These are phyloP conservation scores for Sarocladium brachiariae DNA, from an alignment of 2,329 filamentous ascomycete genomes.

Conservation along the genomic window DNA sequence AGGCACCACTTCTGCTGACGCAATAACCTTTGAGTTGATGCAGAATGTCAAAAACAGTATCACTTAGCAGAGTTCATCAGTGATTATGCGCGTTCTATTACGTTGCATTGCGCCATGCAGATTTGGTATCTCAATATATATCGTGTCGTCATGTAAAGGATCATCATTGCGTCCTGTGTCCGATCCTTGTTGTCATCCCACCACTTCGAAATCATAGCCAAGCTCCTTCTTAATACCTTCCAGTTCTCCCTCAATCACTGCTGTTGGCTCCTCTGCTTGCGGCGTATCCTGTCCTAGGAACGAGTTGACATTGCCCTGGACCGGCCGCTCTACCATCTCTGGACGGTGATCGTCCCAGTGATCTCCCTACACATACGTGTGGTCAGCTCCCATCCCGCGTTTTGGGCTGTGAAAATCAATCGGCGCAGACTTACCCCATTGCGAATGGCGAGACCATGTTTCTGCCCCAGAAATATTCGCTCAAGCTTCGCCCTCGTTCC, in stretches of 20 bases:
- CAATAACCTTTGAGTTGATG: too few relatives aligned
- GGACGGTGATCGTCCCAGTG: slow-evolving; percentile 18
- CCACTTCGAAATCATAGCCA: slow-evolving; percentile 12
- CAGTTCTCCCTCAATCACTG: slow-evolving; percentile 8
- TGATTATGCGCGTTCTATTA: too few relatives aligned
- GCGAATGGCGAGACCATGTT: slow-evolving; percentile 19
- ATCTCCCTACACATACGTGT: background rate
- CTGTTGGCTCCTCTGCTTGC: slow-evolving; percentile 7
- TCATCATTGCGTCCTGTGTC: too few relatives aligned
- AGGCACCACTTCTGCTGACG: too few relatives aligned
- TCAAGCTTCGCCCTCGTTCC: slow-evolving; percentile 20
- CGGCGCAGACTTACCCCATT: slow-evolving; percentile 13
- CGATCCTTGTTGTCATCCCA: slow-evolving; percentile 6
- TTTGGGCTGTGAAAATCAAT: too few relatives aligned
- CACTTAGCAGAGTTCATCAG: too few relatives aligned
- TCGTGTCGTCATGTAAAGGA: too few relatives aligned
- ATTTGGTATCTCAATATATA: too few relatives aligned
- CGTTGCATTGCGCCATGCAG: too few relatives aligned
- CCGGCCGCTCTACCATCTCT: slow-evolving; percentile 19
- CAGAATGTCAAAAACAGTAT: too few relatives aligned
- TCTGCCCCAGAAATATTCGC: slow-evolving; percentile 40
- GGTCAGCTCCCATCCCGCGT: background rate
- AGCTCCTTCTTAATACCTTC: slow-evolving; percentile 8
- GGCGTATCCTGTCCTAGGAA: slow-evolving; percentile 14
- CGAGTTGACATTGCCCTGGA: slow-evolving; percentile 17